Evolutionary conservation across 2,329 filamentous ascomycete genomes (phyloP).

Genomic region (Diaporthe ilicicola): DNA sequence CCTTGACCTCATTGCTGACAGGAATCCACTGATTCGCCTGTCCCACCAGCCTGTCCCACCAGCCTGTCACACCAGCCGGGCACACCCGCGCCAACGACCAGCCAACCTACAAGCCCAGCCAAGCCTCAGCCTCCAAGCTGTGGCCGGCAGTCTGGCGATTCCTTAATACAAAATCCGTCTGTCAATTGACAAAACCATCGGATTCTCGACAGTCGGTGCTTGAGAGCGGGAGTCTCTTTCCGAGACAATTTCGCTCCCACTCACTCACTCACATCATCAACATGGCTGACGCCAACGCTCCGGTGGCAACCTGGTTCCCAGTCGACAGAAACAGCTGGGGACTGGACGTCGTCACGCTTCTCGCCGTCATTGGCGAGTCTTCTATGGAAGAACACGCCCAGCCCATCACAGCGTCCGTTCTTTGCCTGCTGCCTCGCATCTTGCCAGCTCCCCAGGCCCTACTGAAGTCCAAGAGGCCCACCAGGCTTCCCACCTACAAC

Average conservation of each 20-base stretch:
- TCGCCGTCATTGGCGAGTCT: constrained; percentile 70
- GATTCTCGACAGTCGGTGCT: not conserved
- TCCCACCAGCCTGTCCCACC: not conserved
- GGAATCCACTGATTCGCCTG: constrained; percentile 1
- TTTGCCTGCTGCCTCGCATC: constrained; percentile 66
- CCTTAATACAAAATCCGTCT: not conserved
- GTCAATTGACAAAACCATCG: not conserved
- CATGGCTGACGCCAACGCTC: constrained; percentile 38
- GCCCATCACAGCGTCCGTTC: constrained; percentile 59
- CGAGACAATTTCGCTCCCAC: not conserved
- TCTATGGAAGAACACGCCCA: constrained; percentile 67
- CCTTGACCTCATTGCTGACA: not conserved
- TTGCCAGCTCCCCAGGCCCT: constrained; percentile 70
- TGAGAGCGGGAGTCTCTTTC: not conserved
- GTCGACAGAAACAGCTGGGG: constrained; percentile 56
- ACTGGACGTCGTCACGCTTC: constrained; percentile 68
- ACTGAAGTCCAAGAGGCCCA: constrained; percentile 63
- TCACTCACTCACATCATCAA: not conserved
- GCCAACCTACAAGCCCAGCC: not conserved
- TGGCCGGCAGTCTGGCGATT: not conserved
- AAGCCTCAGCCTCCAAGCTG: not conserved
- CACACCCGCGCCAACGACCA: not conserved
- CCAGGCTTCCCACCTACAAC: constrained; percentile 62
- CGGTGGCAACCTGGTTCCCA: constrained; percentile 51
- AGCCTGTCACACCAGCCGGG: not conserved